Base-by-base conservation (phyloP, 768 basidiomycete species). In the Termitomyces sp. region DNA sequence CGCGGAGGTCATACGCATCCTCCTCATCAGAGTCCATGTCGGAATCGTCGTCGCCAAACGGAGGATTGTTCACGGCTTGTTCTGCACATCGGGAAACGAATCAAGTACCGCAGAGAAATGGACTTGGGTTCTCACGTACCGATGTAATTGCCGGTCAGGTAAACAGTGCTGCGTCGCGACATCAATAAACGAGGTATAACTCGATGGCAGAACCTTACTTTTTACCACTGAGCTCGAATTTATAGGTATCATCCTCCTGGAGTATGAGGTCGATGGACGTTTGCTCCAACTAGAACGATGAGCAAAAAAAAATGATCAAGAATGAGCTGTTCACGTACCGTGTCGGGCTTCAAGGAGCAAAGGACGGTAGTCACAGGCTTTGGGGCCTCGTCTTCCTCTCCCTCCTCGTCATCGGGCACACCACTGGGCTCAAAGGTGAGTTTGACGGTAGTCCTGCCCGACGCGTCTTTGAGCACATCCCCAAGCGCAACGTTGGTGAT, bases 61-160 rank as follows among this genome's bases (percentile, higher is more conserved):
- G 81, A 26, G 79, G 75, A 40, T 79, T 74, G 60, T 86, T 79
- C 9, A 72, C 65, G 28, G 64, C 58, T 67, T 88, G 86, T 63
- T 86, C 87, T 89, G 51, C 12, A 16, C 1, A 4, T 6, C 3
- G 14, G 26, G 26, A 20, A 36, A 40, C 7, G 18, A 18, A 7
- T 40, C 58, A 2, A 40, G 32, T 13, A 12, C 5, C 38, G 10
- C 5, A 24, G 22, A 32, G 5, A 26, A 7, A 20, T 1, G 6
- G n/a, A 33, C 53, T 53, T n/a, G 50, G 50, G 44, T 36, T 24
- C 26, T 52, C 56, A 20, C 47, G 67, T 71, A 88, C 89, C 83
- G 68, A 94, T 82, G 71, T 92, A 94, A 72, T 94, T 92, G 55
- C 93, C 92, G 61, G 86, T 85, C 60, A 94, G 73, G 73, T 92